These are phyloP conservation scores for Beauveria australis DNA, from an alignment of 2,329 filamentous ascomycete species.

Conservation along the genomic window DNA sequence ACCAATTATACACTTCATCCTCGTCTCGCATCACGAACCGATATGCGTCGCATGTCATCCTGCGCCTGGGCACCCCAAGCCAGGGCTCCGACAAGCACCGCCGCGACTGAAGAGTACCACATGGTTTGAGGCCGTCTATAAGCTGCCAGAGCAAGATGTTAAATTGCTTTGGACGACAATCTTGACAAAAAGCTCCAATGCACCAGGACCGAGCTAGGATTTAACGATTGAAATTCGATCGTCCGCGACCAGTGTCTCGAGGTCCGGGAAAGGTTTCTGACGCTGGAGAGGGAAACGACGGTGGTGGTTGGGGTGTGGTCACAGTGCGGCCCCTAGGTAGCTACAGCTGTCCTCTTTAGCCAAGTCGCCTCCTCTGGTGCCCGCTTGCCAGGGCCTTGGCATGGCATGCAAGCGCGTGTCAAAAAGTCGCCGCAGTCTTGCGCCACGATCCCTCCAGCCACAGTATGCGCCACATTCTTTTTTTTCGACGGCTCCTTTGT, in stretches of 20 bases:
- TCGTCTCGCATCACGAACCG: constrained; percentile 27
- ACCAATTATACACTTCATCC: not conserved
- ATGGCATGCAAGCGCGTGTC: not conserved
- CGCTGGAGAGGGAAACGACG: not conserved
- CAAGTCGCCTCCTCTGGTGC: not conserved
- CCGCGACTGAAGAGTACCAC: constrained; percentile 39
- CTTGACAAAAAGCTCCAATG: not conserved
- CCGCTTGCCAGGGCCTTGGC: not conserved
- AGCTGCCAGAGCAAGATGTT: not conserved
- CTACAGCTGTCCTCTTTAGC: constrained; percentile 9
- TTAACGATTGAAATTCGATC: not conserved
- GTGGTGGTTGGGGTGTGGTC: constrained; percentile 1
- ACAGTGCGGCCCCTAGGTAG: not conserved
- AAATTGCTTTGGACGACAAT: not conserved
- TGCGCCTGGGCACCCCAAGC: constrained; percentile 42
- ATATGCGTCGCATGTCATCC: constrained; percentile 46
- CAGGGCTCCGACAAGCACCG: constrained; percentile 40
- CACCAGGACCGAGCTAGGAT: not conserved
- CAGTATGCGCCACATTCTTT: constrained; percentile 2
- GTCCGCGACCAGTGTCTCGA: not conserved
- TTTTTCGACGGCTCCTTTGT: not conserved
- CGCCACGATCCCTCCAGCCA: not conserved
- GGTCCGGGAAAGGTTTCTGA: not conserved
- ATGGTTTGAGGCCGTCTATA: constrained; percentile 22
- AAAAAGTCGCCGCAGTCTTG: not conserved